A percentile compares a stretch with the other conserved stretches of the same genome.
These are phyloP conservation scores for Aspergillus jensenii DNA, from an alignment of 2,329 filamentous ascomycete species.

Conservation along the genomic window DNA sequence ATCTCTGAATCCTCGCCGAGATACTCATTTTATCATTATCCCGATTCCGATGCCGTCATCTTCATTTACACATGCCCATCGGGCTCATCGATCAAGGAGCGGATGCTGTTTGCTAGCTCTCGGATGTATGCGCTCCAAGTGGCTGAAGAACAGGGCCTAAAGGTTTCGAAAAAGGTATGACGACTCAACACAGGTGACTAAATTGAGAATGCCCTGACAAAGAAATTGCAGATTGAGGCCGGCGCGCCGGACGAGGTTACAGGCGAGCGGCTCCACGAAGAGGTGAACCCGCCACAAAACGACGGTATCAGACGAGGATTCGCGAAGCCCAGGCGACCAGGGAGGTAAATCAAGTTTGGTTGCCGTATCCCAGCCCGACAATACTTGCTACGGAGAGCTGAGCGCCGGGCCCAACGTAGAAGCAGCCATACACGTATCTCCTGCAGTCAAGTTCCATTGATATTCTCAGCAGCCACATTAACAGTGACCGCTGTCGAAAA, in stretches of 20 bases:
- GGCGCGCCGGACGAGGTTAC: conserved; percentile 60
- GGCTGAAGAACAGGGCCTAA: conserved; percentile 57
- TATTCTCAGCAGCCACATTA: background rate
- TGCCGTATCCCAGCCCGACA: background rate
- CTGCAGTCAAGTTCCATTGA: conserved; percentile 12
- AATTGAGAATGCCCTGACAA: conserved; percentile 18
- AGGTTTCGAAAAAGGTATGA: conserved; percentile 56
- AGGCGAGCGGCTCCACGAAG: conserved; percentile 51
- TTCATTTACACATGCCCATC: conserved; percentile 67
- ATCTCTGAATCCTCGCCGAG: conserved; percentile 57
- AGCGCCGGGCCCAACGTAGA: background rate
- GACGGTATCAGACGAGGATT: conserved; percentile 54
- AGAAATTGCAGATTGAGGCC: conserved; percentile 52
- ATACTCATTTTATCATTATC: conserved; percentile 62
- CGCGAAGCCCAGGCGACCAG: conserved; percentile 64
- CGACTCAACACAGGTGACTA: conserved; percentile 3
- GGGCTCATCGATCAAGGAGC: conserved; percentile 61
- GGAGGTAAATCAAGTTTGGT: conserved; percentile 38
- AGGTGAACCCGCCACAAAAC: conserved; percentile 53
- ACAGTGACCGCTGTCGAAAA: background rate
- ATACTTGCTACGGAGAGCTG: background rate
- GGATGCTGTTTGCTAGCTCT: conserved; percentile 65
- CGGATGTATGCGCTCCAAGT: conserved; percentile 54
- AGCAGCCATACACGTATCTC: conserved; percentile 1
- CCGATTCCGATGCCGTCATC: conserved; percentile 48